These are phyloP conservation scores for Penicillium ochrochloron DNA, from an alignment of 495 filamentous ascomycete species.

Conservation along the genomic window DNA sequence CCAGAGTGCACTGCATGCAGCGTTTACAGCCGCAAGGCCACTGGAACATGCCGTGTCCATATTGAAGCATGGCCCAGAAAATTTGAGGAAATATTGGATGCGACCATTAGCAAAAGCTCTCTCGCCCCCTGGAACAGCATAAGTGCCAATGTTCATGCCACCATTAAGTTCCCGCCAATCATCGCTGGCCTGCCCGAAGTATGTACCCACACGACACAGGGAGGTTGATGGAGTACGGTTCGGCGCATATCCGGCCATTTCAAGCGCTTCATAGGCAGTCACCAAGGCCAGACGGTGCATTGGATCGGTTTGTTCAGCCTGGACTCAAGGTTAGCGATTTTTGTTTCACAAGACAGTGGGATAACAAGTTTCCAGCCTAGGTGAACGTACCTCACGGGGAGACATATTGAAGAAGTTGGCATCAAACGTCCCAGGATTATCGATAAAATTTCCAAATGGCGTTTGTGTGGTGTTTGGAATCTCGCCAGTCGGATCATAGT, in stretches of 20 bases:
- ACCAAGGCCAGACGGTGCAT: constrained; percentile 75
- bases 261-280: constrained; percentile 77
- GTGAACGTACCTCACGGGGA: constrained; percentile 38
- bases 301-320: constrained; percentile 68
- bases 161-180: constrained; percentile 79
- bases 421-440: constrained; percentile 40
- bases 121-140: constrained; percentile 75
- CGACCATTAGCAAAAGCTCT: constrained; percentile 69
- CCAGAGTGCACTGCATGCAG: constrained; percentile 67
- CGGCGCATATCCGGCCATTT: constrained; percentile 63
- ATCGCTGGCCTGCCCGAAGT: constrained; percentile 77
- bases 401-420: constrained; percentile 44
- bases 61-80: constrained; percentile 69
- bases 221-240: constrained; percentile 12
- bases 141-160: constrained; percentile 74
- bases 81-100: constrained; percentile 57
- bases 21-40: constrained; percentile 51
- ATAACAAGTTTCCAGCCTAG: neutral
- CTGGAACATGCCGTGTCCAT: constrained; percentile 81
- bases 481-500: constrained; percentile 49
- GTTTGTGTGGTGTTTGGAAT: constrained; percentile 36
- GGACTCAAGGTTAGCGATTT: neutral
- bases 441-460: constrained; percentile 44
- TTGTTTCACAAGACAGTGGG: neutral
- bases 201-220: constrained; percentile 68